Evolutionary conservation across 768 basidiomycete genomes (phyloP).

Genomic region (Hygrocybe punicea): DNA sequence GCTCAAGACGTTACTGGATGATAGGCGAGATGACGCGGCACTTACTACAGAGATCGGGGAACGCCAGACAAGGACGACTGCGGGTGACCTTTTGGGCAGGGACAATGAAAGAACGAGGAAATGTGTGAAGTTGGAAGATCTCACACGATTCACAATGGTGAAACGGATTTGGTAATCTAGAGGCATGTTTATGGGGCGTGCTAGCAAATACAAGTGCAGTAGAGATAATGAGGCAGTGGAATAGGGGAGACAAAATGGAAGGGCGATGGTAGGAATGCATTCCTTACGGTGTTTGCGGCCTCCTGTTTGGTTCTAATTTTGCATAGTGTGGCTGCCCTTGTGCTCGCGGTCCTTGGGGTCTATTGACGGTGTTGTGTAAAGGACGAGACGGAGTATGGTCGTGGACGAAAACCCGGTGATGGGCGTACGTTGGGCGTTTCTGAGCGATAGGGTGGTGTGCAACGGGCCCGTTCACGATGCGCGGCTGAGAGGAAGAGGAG

Average conservation of each 20-base stretch:
- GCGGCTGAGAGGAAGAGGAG: neutral
- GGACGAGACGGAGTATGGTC: too few species aligned
- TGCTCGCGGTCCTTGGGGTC: too few species aligned
- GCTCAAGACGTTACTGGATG: slow-evolving; percentile 68
- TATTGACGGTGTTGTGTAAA: too few species aligned
- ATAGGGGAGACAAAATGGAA: neutral
- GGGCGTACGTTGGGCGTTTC: neutral
- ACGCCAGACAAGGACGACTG: slow-evolving; percentile 28
- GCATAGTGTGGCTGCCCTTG: too few species aligned
- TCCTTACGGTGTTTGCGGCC: too few species aligned
- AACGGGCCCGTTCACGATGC: neutral
- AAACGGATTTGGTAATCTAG: slow-evolving; percentile 71
- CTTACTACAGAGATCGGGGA: slow-evolving; percentile 73
- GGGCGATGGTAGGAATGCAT: too few species aligned
- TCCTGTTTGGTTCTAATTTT: too few species aligned
- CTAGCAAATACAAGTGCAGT: neutral
- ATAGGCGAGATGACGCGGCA: slow-evolving; percentile 63
- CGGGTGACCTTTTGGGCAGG: slow-evolving; percentile 18
- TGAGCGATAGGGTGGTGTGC: neutral
- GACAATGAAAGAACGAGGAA: slow-evolving; percentile 47
- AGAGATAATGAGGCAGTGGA: too few species aligned
- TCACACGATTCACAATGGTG: slow-evolving; percentile 94
- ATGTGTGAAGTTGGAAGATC: slow-evolving; percentile 75
- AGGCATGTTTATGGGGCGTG: neutral
- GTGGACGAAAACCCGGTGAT: too few species aligned